Conservation (phyloP, 106 monocot genomes). For the Narthecium ossifragum region DNA sequence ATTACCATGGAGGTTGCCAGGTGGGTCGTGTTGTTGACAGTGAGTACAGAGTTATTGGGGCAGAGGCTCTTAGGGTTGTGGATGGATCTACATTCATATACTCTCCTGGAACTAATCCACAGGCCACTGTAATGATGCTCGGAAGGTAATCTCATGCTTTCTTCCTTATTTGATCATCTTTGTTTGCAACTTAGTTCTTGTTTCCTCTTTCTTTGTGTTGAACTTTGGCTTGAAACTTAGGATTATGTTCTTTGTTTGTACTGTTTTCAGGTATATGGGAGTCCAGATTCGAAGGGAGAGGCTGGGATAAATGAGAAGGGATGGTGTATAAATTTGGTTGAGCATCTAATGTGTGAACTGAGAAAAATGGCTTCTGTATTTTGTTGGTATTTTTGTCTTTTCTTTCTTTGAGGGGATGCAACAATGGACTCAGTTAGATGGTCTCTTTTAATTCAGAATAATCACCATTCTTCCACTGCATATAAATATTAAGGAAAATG, state of each 20-base stretch:
- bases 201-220: too few species aligned
- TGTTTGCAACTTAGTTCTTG: too few species aligned
- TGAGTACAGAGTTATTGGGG: constrained; percentile 36
- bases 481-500: too few species aligned
- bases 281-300: constrained; percentile 45
- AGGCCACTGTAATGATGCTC: constrained; percentile 69
- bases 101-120: constrained; percentile 74
- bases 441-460: too few species aligned
- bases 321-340: too few species aligned
- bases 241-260: background rate
- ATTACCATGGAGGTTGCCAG: constrained; percentile 75
- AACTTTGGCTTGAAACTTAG: background rate
- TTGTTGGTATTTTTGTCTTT: too few species aligned
- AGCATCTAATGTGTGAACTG: too few species aligned
- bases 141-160: constrained; percentile 34
- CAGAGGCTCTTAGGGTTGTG: constrained; percentile 35
- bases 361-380: too few species aligned
- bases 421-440: too few species aligned
- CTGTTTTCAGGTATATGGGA: constrained; percentile 39
- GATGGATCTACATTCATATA: constrained; percentile 43
- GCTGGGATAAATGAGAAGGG: too few species aligned
- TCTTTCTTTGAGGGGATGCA: too few species aligned
- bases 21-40: constrained; percentile 52
- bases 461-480: too few species aligned
- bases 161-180: background rate